phyloP scores from a whole-genome alignment of 202 grass and related monocot species.

The Hordeum pubiflorum region DNA sequence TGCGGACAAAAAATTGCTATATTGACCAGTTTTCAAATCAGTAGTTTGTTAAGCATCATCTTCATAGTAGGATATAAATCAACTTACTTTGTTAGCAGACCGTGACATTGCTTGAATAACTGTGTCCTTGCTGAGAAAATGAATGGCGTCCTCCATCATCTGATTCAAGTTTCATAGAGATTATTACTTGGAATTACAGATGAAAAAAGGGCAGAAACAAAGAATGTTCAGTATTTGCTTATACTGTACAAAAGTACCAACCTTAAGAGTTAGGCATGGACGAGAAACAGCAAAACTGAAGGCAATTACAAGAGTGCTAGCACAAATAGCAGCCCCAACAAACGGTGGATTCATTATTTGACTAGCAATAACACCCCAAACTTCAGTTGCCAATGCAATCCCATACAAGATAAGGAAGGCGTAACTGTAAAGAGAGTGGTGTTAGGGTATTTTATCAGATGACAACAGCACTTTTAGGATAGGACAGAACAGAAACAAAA shows the following conservation, averaged over 20 bases:
- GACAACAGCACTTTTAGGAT: conserved; percentile 27
- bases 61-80: conserved; percentile 13
- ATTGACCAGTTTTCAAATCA: not conserved
- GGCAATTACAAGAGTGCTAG: conserved; percentile 83
- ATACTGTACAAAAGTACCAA: conserved; percentile 35
- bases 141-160: conserved; percentile 99
- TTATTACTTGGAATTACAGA: conserved; percentile 12
- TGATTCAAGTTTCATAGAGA: conserved; percentile 36
- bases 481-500: conserved; percentile 18
- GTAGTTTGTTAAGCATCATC: not conserved
- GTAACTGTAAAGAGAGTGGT: conserved; percentile 55
- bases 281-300: conserved; percentile 97
- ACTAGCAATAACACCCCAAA: conserved; percentile 97
- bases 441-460: conserved; percentile 22
- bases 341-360: conserved; percentile 82
- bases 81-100: conserved; percentile 85
- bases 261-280: conserved; percentile 84
- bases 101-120: conserved; percentile 95
- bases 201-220: not conserved
- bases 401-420: conserved; percentile 90
- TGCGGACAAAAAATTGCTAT: conserved; percentile 13
- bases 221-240: conserved; percentile 10
- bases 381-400: conserved; percentile 85
- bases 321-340: conserved; percentile 84
- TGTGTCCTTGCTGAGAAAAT: conserved; percentile 96